These are phyloP conservation scores for Cornus controversa DNA, from an alignment of 148 eudicot species.

Conservation along the genomic window DNA sequence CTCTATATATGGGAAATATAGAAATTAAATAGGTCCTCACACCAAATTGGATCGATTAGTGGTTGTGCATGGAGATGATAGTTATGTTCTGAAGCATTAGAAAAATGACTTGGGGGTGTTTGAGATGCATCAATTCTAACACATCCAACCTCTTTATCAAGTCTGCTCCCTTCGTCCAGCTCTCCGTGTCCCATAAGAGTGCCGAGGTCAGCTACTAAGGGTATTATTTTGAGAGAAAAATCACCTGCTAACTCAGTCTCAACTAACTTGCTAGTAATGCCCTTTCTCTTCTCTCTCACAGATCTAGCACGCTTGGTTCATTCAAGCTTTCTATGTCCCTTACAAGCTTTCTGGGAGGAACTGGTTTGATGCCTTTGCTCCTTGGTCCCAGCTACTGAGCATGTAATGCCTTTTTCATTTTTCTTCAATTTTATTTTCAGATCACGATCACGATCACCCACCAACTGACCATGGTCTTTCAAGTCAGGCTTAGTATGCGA, in stretches of 20 bases:
- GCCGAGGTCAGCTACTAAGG: slow-evolving; percentile 5
- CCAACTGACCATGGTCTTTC: not conserved
- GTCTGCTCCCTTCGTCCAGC: not conserved
- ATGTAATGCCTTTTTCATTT: not conserved
- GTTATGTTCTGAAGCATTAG: slow-evolving; percentile 1
- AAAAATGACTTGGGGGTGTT: slow-evolving; percentile 7
- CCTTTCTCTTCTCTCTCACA: too few relatives aligned
- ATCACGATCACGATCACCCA: not conserved
- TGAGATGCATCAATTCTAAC: slow-evolving; percentile 11
- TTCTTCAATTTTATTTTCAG: slow-evolving; percentile 4
- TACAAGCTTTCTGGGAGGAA: slow-evolving; percentile 4
- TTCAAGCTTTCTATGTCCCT: not conserved
- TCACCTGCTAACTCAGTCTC: not conserved
- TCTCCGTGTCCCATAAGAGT: not conserved
- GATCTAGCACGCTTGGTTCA: too few relatives aligned
- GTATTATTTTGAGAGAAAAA: not conserved
- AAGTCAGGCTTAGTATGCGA: not conserved
- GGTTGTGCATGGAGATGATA: slow-evolving; percentile 37
- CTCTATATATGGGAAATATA: not conserved
- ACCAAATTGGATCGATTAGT: slow-evolving; percentile 42
- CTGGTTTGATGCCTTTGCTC: slow-evolving; percentile 1
- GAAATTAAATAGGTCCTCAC: slow-evolving; percentile 24
- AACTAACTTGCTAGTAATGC: too few relatives aligned
- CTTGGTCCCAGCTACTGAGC: slow-evolving; percentile 1
- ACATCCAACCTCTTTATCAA: not conserved